Conservation (phyloP, 768 basidiomycete genomes). For the Mycena albidolilacea region DNA sequence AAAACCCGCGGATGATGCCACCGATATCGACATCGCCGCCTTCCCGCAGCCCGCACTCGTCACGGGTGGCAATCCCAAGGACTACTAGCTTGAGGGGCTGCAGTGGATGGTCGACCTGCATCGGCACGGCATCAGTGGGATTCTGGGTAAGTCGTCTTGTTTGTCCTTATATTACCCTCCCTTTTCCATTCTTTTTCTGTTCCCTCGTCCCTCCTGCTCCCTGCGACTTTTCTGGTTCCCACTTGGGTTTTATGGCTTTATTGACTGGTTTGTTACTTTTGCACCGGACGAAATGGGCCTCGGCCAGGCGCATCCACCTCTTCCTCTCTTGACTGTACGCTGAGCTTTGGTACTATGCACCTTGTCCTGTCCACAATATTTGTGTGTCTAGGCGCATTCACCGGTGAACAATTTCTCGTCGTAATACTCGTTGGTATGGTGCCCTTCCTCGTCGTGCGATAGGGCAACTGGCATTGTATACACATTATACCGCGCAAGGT, state of each 20-base stretch:
- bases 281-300: conserved; percentile 96
- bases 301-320: conserved; percentile 71
- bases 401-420: too few relatives aligned
- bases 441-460: conserved; percentile 89
- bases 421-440: conserved; percentile 75
- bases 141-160: conserved; percentile 66
- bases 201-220: too few relatives aligned
- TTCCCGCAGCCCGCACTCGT: conserved; percentile 85
- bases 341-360: conserved; percentile 26
- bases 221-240: too few relatives aligned
- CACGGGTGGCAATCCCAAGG: conserved; percentile 88
- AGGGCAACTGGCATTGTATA: too few relatives aligned
- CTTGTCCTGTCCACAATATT: conserved; percentile 93
- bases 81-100: conserved; percentile 94
- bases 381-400: too few relatives aligned
- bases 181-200: too few relatives aligned
- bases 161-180: too few relatives aligned
- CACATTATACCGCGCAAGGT: too few relatives aligned
- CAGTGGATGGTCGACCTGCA: conserved; percentile 95
- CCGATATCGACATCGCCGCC: conserved; percentile 33
- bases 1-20: neutral
- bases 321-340: neutral
- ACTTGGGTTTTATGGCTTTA: neutral
- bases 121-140: conserved; percentile 88
- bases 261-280: conserved; percentile 28